A percentile compares a stretch with the other conserved stretches of the same genome.
Conservation (phyloP, 495 filamentous ascomycete species). For the Penicillium coffeae region DNA sequence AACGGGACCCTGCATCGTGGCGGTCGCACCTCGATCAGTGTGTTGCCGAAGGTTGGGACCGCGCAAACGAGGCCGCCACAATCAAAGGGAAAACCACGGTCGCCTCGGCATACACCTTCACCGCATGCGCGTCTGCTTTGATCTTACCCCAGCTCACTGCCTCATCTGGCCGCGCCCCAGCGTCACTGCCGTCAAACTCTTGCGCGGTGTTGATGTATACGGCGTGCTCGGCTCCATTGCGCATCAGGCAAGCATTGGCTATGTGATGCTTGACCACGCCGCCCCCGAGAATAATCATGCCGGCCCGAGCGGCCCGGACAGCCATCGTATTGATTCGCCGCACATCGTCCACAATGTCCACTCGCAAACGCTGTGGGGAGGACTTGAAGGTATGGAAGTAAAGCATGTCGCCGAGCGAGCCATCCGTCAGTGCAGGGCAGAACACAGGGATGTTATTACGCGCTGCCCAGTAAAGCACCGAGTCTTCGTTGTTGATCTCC, state of each 20-base stretch:
- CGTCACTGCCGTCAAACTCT: conserved; percentile 97
- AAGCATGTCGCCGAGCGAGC: conserved; percentile 92
- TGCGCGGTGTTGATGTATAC: conserved; percentile 96
- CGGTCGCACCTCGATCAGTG: conserved; percentile 7
- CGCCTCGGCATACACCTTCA: conserved; percentile 94
- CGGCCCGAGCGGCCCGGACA: conserved; percentile 74
- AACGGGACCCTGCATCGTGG: conserved; percentile 16
- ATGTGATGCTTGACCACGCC: conserved; percentile 97
- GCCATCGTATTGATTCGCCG: conserved; percentile 85
- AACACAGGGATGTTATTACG: conserved; percentile 94
- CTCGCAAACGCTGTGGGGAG: conserved; percentile 68
- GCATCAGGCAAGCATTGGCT: conserved; percentile 93
- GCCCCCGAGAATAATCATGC: conserved; percentile 92
- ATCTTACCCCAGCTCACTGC: conserved; percentile 99
- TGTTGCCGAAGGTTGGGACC: conserved; percentile 15
- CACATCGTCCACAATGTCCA: conserved; percentile 90
- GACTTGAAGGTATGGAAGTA: conserved; percentile 93
- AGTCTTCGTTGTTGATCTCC: conserved; percentile 86
- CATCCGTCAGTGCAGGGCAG: conserved; percentile 93
- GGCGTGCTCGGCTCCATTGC: conserved; percentile 92
- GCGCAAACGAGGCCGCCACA: conserved; percentile 88
- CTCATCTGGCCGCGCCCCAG: conserved; percentile 91
- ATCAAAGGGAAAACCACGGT: conserved; percentile 91
- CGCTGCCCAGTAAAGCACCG: conserved; percentile 91
- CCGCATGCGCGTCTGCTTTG: conserved; percentile 74